Evolutionary conservation across 192 early-diverging fungal genomes (phyloP), one percentile per base, ranked within the genome.

Genomic region (Tieghemiomyces parasiticus): DNA sequence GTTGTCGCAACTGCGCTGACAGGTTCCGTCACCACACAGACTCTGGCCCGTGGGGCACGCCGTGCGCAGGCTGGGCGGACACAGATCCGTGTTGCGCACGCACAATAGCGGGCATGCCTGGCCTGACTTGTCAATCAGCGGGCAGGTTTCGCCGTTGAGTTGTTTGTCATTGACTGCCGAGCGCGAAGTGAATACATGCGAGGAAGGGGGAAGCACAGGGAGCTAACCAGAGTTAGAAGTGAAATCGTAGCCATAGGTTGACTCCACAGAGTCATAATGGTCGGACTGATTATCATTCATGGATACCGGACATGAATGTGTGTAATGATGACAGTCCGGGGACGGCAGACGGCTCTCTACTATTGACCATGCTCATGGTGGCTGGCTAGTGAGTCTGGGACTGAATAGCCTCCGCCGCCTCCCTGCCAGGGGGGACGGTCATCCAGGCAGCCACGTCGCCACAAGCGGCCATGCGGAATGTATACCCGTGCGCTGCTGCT

Each of bases 21-120:
- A 81, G 10, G 70, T 46, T 4, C 79, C 77, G 58, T 81, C 77
- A 0, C 65, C 65, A 53, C 79, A 81, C 24, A 77, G 68, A 0
- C 28, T 6, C 59, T 67, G 67, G 8, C 62, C 67, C 0, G 35
- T 10, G 4, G 71, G 63, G 33, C 79, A 81, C 2, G 42, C 38
- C 20, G 70, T 65, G 45, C 46, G 61, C 52, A 75, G 45, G 28
- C 63, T 35, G 24, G 50, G 14, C 2, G 74, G 74, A 54, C 74
- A 75, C 53, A 46, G 30, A 34, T n/a, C 32, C 35, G 66, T 49
- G 6, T 55, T 31, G 4, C 61, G 24, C 16, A 74, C 74, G 47
- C 78, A 81, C 13, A 81, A 58, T 14, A 34, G 52, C 16, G 74
- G 75, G 58, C 78, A 81, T 10, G 42, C 48, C 10, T 68, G 35